Conservation (phyloP, 225 moss, liverwort and hornwort genomes). For the Physcomitrellopsis africana region DNA sequence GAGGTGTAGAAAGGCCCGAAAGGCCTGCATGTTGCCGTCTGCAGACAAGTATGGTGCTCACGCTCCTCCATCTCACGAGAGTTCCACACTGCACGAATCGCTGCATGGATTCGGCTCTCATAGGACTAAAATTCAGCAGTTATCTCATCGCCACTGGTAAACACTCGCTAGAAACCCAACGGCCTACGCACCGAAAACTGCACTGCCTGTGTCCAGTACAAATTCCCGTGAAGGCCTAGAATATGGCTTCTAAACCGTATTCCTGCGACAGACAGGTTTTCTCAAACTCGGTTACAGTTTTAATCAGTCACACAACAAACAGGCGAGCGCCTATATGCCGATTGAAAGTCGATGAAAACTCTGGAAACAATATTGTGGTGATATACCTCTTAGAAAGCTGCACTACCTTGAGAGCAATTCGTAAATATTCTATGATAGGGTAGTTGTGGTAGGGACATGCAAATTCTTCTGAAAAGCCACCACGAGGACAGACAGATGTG, state of each 20-base stretch:
- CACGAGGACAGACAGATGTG: background rate
- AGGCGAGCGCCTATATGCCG: constrained; percentile 2
- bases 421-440: constrained; percentile 6
- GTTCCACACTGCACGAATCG: constrained; percentile 41
- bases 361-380: constrained; percentile 3
- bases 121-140: constrained; percentile 21
- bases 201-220: background rate
- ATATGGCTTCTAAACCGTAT: background rate
- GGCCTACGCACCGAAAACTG: background rate
- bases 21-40: constrained; percentile 31
- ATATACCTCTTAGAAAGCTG: background rate
- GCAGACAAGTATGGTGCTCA: constrained; percentile 6
- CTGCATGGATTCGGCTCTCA: constrained; percentile 41
- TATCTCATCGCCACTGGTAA: constrained; percentile 36
- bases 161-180: background rate
- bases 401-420: constrained; percentile 2
- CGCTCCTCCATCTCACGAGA: constrained; percentile 40
- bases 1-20: constrained; percentile 44
- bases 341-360: background rate
- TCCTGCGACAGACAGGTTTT: constrained; percentile 9
- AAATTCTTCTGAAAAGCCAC: background rate
- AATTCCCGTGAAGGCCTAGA: background rate
- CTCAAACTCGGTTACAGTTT: background rate
- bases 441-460: background rate
- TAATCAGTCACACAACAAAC: background rate